Percentiles rank a stretch among this genome's conserved stretches.
These are phyloP conservation scores for Aspergillus japonicus DNA, from an alignment of 2,329 filamentous ascomycete genomes.

Conservation along the genomic window DNA sequence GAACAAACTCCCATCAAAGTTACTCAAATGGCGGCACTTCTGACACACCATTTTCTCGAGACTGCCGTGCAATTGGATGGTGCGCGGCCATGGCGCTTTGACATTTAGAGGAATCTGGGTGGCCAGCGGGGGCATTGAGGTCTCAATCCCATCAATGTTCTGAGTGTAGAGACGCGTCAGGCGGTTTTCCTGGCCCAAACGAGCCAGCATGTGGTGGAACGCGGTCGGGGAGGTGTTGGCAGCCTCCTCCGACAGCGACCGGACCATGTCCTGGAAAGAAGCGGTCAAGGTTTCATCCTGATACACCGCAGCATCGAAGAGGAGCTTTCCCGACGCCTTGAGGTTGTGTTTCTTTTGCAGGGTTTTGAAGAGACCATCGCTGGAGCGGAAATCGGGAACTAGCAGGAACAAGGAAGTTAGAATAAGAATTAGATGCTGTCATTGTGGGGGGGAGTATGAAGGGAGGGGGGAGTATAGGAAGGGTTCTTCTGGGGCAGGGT, in stretches of 20 bases:
- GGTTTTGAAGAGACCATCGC: constrained; percentile 82
- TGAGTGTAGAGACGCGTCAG: constrained; percentile 90
- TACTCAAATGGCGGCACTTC: constrained; percentile 76
- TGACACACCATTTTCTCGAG: constrained; percentile 96
- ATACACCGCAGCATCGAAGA: constrained; percentile 98
- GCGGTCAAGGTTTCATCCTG: constrained; percentile 84
- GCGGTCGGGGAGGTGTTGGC: constrained; percentile 74
- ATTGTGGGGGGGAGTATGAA: not conserved
- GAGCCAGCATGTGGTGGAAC: constrained; percentile 92
- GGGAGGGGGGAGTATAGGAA: not conserved
- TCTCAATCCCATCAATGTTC: constrained; percentile 95
- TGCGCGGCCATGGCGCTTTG: constrained; percentile 89
- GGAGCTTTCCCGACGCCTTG: constrained; percentile 87
- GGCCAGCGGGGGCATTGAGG: constrained; percentile 71
- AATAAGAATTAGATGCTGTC: constrained; percentile 2
- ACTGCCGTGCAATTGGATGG: constrained; percentile 90
- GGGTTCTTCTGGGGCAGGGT: not conserved
- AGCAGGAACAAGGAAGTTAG: constrained; percentile 15
- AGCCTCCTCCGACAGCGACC: constrained; percentile 77
- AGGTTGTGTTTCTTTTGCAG: constrained; percentile 84
- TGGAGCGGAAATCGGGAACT: constrained; percentile 95
- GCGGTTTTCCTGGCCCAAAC: constrained; percentile 80
- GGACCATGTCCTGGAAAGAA: constrained; percentile 95
- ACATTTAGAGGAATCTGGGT: constrained; percentile 78
- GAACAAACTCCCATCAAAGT: constrained; percentile 78